Percentiles rank a stretch among this genome's conserved stretches.
phyloP scores from a whole-genome alignment of 1,284 basidiomycete species.

The Boletus albobrunnescens region DNA sequence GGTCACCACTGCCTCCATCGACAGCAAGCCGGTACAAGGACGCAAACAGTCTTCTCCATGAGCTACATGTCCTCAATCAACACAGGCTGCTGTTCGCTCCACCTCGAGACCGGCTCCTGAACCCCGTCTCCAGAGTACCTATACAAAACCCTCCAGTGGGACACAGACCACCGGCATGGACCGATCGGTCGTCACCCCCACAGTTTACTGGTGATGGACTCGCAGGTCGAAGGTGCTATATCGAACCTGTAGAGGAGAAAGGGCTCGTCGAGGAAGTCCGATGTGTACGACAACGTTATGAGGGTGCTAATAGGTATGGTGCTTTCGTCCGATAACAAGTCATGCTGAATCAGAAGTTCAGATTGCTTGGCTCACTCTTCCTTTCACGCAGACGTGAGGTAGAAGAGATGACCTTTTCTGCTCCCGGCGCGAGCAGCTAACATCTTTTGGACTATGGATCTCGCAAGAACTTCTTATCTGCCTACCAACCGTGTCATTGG shows the following conservation, averaged over 20 bases:
- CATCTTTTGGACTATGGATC: neutral
- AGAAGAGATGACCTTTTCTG: conserved; percentile 17
- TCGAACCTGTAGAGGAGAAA: conserved; percentile 1
- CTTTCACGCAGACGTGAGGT: conserved; percentile 55
- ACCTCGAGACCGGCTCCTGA: conserved; percentile 9
- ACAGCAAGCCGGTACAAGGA: conserved; percentile 45
- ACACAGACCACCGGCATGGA: conserved; percentile 2
- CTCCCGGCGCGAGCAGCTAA: conserved; percentile 1
- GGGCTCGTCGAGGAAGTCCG: conserved; percentile 35
- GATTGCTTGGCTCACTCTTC: conserved; percentile 55
- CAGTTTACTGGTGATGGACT: neutral
- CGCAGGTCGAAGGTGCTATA: neutral
- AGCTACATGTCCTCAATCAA: conserved; percentile 62
- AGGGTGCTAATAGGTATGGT: conserved; percentile 58
- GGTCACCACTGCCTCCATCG: conserved; percentile 1
- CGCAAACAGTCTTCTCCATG: conserved; percentile 59
- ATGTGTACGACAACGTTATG: conserved; percentile 56
- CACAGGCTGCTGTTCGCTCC: conserved; percentile 50
- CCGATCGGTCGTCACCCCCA: conserved; percentile 2
- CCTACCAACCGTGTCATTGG: neutral
- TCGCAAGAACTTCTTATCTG: neutral
- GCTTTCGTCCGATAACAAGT: neutral
- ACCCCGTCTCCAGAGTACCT: neutral
- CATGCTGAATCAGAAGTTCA: conserved; percentile 19
- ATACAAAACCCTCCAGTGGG: neutral